These are phyloP conservation scores for Trametes hirsuta DNA, from an alignment of 1,284 basidiomycete species.

Conservation along the genomic window DNA sequence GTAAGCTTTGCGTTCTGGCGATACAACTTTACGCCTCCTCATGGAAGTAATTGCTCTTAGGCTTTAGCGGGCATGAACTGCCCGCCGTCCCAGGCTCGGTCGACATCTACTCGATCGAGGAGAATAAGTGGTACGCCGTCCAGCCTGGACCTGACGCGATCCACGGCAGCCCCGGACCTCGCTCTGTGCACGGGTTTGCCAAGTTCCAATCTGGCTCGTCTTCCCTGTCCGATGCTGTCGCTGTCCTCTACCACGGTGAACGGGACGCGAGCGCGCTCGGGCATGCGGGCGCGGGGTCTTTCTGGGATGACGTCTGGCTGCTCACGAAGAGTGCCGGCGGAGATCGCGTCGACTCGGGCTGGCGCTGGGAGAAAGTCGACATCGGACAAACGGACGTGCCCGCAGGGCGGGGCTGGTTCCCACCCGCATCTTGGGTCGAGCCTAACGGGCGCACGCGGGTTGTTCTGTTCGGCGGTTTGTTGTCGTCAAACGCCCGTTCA, in stretches of 20 bases:
- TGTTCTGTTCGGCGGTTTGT: conserved; percentile 28
- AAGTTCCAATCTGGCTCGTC: conserved; percentile 22
- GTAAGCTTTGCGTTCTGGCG: not conserved
- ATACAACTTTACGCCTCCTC: too few relatives aligned
- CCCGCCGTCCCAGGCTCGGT: conserved; percentile 30
- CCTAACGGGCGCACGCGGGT: conserved; percentile 21
- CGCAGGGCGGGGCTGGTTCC: conserved; percentile 32
- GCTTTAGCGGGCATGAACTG: conserved; percentile 39
- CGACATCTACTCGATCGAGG: conserved; percentile 34
- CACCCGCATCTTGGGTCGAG: conserved; percentile 24
- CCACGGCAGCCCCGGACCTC: conserved; percentile 30
- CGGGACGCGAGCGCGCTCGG: conserved; percentile 36
- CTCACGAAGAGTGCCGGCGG: conserved; percentile 21
- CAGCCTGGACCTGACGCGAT: conserved; percentile 23
- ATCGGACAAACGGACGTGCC: conserved; percentile 17
- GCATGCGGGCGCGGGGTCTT: conserved; percentile 37
- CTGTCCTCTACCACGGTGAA: conserved; percentile 38
- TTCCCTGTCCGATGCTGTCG: conserved; percentile 24
- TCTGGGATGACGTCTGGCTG: conserved; percentile 40
- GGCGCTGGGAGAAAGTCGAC: conserved; percentile 27
- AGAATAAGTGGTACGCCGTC: conserved; percentile 30
- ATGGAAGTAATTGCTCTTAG: conserved; percentile 7
- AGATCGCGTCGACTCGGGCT: conserved; percentile 16
- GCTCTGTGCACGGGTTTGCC: conserved; percentile 35
- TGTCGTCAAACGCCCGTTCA: conserved; percentile 28